Base-by-base conservation (phyloP, 805 yeast species). In the Zygotorulaspora danielsina region DNA sequence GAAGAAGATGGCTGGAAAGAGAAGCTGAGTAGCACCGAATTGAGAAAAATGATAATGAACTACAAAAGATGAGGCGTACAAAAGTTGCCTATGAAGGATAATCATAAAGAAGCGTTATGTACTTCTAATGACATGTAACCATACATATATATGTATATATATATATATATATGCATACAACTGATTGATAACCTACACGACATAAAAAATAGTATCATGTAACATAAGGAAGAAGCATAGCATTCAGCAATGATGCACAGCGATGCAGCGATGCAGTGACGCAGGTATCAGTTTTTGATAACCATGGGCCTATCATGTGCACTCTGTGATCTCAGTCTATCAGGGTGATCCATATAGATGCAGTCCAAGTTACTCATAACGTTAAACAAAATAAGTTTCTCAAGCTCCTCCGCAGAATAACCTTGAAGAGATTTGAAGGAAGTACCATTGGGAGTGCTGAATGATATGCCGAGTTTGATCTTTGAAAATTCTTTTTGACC, bases 261-360 rank as follows among this genome's bases (percentile, higher is more conserved):
- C n/a, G n/a, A n/a, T n/a, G n/a, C n/a, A n/a, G n/a, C n/a, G n/a
- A n/a, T n/a, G n/a, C n/a, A n/a, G n/a, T n/a, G n/a, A n/a, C n/a
- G n/a, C n/a, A n/a, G n/a, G n/a, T n/a, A n/a, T 45, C 41, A 58
- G 41, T 61, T 68, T 55, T 72, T 76, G 41, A 78, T 78, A 34
- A 72, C 71, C 61, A 79, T 79, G 15, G 84, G 80, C 40, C 79
- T 72, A 54, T 76, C 79, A 44, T 69, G 70, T 6, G 73, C 55
- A 5, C 66, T 70, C 39, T 75, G 71, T 43, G 80, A 71, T n/a
- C 79, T 73, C 29, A 79, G 68, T 54, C 93, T 75, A 57, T 87
- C 96, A 1, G 93, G 88, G 54, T 86, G 95, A 56, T 93, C 96
- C 56, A 93, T 67, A 19, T 89, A 94, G 36, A 93, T 65, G 21